Evolutionary conservation across 2,329 filamentous ascomycete genomes (phyloP).

Genomic region (Alternaria incomplexa): DNA sequence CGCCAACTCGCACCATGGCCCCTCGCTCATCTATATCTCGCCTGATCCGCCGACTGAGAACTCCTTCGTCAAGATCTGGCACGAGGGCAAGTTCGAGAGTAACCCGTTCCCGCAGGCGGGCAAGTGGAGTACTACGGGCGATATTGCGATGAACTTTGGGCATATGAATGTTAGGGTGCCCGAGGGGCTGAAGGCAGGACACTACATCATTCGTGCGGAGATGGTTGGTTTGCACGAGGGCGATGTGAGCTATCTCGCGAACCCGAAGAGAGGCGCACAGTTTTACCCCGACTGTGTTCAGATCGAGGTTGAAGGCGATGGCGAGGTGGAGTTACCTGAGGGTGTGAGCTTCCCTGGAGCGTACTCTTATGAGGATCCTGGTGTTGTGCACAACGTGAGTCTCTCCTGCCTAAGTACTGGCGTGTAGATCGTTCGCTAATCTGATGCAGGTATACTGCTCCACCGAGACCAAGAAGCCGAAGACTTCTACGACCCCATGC

Average conservation of each 20-base stretch:
- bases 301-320: constrained; percentile 45
- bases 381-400: constrained; percentile 46
- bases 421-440: not conserved
- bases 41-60: constrained; percentile 47
- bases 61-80: constrained; percentile 51
- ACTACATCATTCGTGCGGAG: constrained; percentile 52
- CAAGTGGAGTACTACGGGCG: constrained; percentile 40
- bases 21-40: constrained; percentile 50
- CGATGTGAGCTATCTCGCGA: constrained; percentile 34
- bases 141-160: constrained; percentile 30
- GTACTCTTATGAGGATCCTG: constrained; percentile 46
- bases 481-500: constrained; percentile 28
- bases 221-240: constrained; percentile 54
- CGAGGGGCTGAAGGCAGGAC: constrained; percentile 43
- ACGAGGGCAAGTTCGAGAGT: constrained; percentile 46
- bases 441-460: constrained; percentile 42
- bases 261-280: constrained; percentile 43
- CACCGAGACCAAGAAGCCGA: constrained; percentile 37
- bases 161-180: constrained; percentile 44
- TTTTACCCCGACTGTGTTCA: constrained; percentile 54
- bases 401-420: not conserved
- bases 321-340: constrained; percentile 36
- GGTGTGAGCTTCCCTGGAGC: constrained; percentile 55
- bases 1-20: constrained; percentile 34
- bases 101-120: constrained; percentile 41